phyloP scores from a whole-genome alignment of 805 yeast genomes.

The Candida ovalis region DNA sequence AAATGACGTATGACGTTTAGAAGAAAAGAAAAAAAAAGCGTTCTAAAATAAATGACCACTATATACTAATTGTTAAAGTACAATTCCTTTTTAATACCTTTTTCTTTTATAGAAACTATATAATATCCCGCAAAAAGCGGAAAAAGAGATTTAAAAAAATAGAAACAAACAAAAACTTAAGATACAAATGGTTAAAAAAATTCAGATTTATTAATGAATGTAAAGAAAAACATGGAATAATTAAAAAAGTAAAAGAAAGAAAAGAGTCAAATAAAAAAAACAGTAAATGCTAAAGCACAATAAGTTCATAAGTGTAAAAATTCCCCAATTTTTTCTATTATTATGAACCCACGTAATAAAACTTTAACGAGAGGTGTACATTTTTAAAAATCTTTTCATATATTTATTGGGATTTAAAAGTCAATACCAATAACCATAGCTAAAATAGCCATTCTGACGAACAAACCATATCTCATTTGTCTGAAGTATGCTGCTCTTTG shows the following conservation, averaged over 20 bases:
- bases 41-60: too few species aligned
- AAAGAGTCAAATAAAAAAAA: background rate
- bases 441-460: slow-evolving; percentile 96
- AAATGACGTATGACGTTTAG: too few species aligned
- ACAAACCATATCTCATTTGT: slow-evolving; percentile 98
- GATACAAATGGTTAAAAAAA: too few species aligned
- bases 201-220: too few species aligned
- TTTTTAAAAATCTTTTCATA: background rate
- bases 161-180: too few species aligned
- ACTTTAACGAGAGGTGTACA: background rate
- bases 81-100: too few species aligned
- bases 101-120: too few species aligned
- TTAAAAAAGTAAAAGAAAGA: background rate
- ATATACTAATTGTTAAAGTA: too few species aligned
- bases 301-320: background rate
- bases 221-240: too few species aligned
- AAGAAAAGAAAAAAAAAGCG: too few species aligned
- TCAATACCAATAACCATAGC: slow-evolving; percentile 98
- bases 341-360: background rate
- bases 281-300: background rate
- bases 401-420: slow-evolving; percentile 36
- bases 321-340: slow-evolving; percentile 1
- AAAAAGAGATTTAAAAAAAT: too few species aligned
- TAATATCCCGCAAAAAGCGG: too few species aligned
- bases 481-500: slow-evolving; percentile 99